Base-by-base conservation (phyloP, 179 eudicot genomes). In the Camellia oleifera region DNA sequence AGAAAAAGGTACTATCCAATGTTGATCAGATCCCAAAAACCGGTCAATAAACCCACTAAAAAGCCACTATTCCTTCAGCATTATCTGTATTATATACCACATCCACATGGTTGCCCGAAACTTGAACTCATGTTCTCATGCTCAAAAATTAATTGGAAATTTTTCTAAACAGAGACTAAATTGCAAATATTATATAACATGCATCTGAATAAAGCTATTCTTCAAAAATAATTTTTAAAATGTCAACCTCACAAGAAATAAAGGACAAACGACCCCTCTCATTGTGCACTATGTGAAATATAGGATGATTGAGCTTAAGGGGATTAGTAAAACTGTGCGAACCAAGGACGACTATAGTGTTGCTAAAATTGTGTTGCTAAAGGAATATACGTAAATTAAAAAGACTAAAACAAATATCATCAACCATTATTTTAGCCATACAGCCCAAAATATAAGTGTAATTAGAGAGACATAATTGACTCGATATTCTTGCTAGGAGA, bases 71-170 rank as follows among this genome's bases (percentile, higher is more conserved):
- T 5, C 52, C 50, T 44, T 20, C 53, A 1, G 23, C 50, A 68
- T 40, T 68, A 68, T 42, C 32, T 42, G 56, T 70, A 23, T 23
- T 23, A 23, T 23, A 70, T 32, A 32, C 40, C 40, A 32, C 40
- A 32, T 32, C 32, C 74, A 45, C 13, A 8, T 48, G 56, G 2
- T n/a, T 70, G 54, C 74, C 73, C 10, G 10, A 46, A 50, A 54
- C 75, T 72, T 50, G 60, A 52, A 54, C 60, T 72, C 60, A 72
- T 20, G 13, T 42, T 50, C 60, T 72, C 60, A 72, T 20, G 13
- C 58, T 50, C 60, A 72, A 18, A 23, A 7, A 32, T 26, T 68
- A 40, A 12, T 68, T 68, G 52, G 23, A 15, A 62, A 5, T 17
- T 5, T 62, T 17, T 15, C 66, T 15, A n/a, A 15, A 62, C 23